Evolutionary conservation across 192 early-diverging fungal genomes (phyloP).

Genomic region (Coemansia umbellata): DNA sequence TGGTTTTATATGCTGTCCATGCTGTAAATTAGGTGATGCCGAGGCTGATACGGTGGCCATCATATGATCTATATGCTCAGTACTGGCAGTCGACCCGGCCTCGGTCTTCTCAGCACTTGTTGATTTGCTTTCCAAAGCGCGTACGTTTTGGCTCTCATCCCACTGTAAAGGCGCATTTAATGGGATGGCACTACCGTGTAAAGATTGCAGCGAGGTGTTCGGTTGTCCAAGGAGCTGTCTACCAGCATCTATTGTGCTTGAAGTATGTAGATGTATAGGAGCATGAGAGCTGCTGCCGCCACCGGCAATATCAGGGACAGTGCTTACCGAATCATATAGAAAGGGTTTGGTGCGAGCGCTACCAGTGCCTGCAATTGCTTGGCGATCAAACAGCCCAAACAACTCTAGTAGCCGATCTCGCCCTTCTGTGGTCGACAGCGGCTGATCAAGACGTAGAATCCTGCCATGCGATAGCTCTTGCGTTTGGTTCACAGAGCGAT

Average conservation of each 20-base stretch:
- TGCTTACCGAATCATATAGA: not conserved
- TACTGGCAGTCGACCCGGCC: constrained; percentile 6
- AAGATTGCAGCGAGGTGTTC: constrained; percentile 1
- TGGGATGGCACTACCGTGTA: constrained; percentile 7
- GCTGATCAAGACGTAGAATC: constrained; percentile 3
- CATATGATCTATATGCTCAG: constrained; percentile 8
- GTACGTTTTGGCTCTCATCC: constrained; percentile 8
- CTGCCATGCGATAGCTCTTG: constrained; percentile 21
- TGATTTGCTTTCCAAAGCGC: not conserved
- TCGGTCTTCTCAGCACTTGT: constrained; percentile 2
- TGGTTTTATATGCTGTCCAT: constrained; percentile 19
- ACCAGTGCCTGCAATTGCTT: constrained; percentile 27
- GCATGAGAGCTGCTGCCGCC: not conserved
- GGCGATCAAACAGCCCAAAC: constrained; percentile 34
- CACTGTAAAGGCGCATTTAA: constrained; percentile 20
- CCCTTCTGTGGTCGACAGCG: not conserved
- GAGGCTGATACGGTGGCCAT: constrained; percentile 18
- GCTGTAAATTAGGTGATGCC: constrained; percentile 27
- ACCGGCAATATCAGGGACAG: not conserved
- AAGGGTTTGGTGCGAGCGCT: not conserved
- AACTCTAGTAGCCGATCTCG: constrained; percentile 24
- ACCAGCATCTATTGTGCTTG: not conserved
- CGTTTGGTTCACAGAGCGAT: not conserved
- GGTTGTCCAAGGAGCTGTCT: not conserved
- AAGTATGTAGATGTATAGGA: not conserved